Evolutionary conservation across 148 eudicot genomes (phyloP), one percentile per base, ranked within the genome.

Genomic region (Polygonum maritimum): DNA sequence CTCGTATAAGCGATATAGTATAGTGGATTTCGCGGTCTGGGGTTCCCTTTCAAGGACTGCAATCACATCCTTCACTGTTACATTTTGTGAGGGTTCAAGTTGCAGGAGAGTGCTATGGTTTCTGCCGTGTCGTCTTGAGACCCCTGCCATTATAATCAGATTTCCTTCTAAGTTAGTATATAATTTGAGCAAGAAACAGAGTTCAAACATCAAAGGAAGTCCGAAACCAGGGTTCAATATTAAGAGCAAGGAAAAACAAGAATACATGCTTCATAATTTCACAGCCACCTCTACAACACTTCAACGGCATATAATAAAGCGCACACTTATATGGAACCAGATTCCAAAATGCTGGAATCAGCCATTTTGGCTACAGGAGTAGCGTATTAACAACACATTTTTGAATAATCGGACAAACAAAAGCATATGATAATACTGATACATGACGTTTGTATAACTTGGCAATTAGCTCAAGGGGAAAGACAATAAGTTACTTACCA

Each of bases 41-140:
- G 97, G 92, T 78, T 94, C 98, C 74, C 93, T 90, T 82, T 91
- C 97, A 33, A 94, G 89, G 65, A 84, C 90, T 33, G 89, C 80
- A 74, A 94, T 83, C 74, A 94, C 92, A 78, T 94, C 98, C 86
- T 90, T 92, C 45, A 90, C 79, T 0, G 96, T 82, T 35, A 94
- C 88, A 45, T 74, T 79, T 13, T 83, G 97, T 7, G 86, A 75
- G 11, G 79, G 77, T 70, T 79, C 81, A 33, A 82, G 67, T 69
- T 81, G 89, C 15, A 74, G 84, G 38, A 58, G 49, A 1, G 38
- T 54, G 2, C 52, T 82, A 76, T 86, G 94, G 79, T 72, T 83
- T 87, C 84, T 86, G 18, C 85, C 83, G 10, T 49, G 81, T 78
- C 82, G 86, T 78, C 83, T 83, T 31, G 74, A 65, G 3, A 58